These are phyloP conservation scores for Fusarium haematococcum DNA, from an alignment of 2,329 filamentous ascomycete species.

Conservation along the genomic window DNA sequence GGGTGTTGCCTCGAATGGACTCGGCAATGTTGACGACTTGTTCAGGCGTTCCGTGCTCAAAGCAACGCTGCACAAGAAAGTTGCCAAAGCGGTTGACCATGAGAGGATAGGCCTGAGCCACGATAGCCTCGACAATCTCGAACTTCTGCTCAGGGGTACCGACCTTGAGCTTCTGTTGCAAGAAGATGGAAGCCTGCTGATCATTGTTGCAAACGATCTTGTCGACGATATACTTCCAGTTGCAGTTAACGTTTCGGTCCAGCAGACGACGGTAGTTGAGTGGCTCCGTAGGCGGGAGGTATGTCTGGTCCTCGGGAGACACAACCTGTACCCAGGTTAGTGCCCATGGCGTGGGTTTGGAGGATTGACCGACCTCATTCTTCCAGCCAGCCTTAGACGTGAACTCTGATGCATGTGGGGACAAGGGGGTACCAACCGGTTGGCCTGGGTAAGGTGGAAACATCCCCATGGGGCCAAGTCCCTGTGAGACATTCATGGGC, in stretches of 20 bases:
- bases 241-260: conserved; percentile 95
- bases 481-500: conserved; percentile 50
- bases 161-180: conserved; percentile 98
- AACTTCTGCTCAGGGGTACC: conserved; percentile 96
- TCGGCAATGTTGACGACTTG: conserved; percentile 96
- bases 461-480: conserved; percentile 54
- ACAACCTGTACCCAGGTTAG: conserved; percentile 54
- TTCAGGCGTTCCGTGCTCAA: conserved; percentile 95
- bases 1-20: conserved; percentile 91
- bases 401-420: conserved; percentile 81
- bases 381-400: conserved; percentile 70
- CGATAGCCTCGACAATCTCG: conserved; percentile 96
- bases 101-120: conserved; percentile 90
- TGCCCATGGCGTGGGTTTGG: neutral
- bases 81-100: conserved; percentile 99
- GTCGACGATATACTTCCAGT: conserved; percentile 99
- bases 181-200: conserved; percentile 97
- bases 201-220: conserved; percentile 99
- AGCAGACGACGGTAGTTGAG: conserved; percentile 96
- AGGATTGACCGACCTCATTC: conserved; percentile 58
- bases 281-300: conserved; percentile 87
- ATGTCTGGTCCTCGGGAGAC: conserved; percentile 75
- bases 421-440: conserved; percentile 73
- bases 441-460: conserved; percentile 64
- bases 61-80: conserved; percentile 97